Evolutionary conservation across 352 stramenopile genomes (phyloP), one percentile per base, ranked within the genome.

Genomic region (Phytopythium sindhum): DNA sequence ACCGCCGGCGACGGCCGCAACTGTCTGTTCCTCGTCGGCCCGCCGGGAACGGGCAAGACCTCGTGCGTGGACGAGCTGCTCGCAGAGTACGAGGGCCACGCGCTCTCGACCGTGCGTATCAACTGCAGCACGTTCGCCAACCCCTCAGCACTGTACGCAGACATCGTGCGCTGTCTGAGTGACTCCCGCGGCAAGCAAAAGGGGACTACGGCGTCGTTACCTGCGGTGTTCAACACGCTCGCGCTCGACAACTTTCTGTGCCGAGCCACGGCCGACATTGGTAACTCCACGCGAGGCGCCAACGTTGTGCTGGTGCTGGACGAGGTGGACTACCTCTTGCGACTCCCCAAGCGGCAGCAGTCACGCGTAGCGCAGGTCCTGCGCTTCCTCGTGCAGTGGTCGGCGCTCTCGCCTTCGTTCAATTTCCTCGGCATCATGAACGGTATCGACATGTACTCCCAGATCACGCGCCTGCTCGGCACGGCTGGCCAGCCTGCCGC

Each of bases 341-440:
- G 80, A 3, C 65, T 91, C 24, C 75, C 80, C 2, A 48, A 58
- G 15, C 61, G 68, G 4, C 68, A 80, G 44, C 73, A 86, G 57
- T 59, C 64, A 24, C 71, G 61, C 12, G 75, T 89, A n/a, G 74
- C 86, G 47, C 65, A 80, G 23, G 41, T 91, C 28, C 70, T 91
- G 19, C 69, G 69, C 26, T 90, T 91, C 57, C 68, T 89, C 24
- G 70, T 88, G 35, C 73, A 69, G 10, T 91, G 83, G 83, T 70
- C 83, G 4, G 54, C 78, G 41, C 47, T 77, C 23, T 69, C 75
- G 7, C 54, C 77, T 2, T 60, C 68, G 17, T 56, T 89, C 48
- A 77, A 76, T 59, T 86, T 91, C 47, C 47, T 91, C 52, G 78
- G 78, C 17, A 85, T 91, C 57, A 84, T 91, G 73, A 91, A 91